Conservation (phyloP, 768 basidiomycete species). For the Nevesoporus exiguus region DNA sequence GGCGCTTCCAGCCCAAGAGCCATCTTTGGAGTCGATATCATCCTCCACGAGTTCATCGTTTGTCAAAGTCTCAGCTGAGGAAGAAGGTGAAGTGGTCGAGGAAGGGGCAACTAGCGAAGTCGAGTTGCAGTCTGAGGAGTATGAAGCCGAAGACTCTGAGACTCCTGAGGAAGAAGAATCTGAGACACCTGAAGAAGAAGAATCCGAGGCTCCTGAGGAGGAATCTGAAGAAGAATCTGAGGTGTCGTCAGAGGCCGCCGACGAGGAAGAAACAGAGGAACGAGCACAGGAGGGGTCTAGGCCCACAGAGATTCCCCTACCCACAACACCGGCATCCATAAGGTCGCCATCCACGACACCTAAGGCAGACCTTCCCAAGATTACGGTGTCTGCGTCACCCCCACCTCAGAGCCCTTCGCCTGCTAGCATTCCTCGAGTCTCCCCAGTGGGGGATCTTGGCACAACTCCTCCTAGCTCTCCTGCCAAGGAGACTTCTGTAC, state of each 20-base stretch:
- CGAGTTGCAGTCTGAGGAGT: slow-evolving; percentile 21
- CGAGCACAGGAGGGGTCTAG: slow-evolving; percentile 21
- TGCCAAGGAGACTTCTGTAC: slow-evolving; percentile 34
- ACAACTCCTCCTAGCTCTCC: slow-evolving; percentile 71
- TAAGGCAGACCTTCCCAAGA: slow-evolving; percentile 46
- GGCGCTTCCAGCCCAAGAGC: slow-evolving; percentile 3
- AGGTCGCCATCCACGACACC: slow-evolving; percentile 61
- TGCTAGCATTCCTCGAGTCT: slow-evolving; percentile 20
- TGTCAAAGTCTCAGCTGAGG: slow-evolving; percentile 39
- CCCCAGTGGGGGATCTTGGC: slow-evolving; percentile 40
- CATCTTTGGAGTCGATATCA: slow-evolving; percentile 35
- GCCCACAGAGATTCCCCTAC: slow-evolving; percentile 16
- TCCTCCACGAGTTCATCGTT: slow-evolving; percentile 46
- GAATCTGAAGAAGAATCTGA: slow-evolving; percentile 1
- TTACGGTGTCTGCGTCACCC: slow-evolving; percentile 34
- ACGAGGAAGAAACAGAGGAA: slow-evolving; percentile 21
- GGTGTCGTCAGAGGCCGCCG: slow-evolving; percentile 1
- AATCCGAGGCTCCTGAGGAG: slow-evolving; percentile 2
- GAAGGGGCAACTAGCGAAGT: slow-evolving; percentile 22
- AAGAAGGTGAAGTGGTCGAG: slow-evolving; percentile 22
- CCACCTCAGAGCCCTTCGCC: slow-evolving; percentile 28
- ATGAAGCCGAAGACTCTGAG: slow-evolving; percentile 4
- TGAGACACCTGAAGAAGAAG: not conserved
- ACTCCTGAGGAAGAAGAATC: slow-evolving; percentile 9
- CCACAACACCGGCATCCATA: slow-evolving; percentile 36